Evolutionary conservation across 2,329 filamentous ascomycete species (phyloP).

Genomic region (Colletotrichum gloeosporioides): DNA sequence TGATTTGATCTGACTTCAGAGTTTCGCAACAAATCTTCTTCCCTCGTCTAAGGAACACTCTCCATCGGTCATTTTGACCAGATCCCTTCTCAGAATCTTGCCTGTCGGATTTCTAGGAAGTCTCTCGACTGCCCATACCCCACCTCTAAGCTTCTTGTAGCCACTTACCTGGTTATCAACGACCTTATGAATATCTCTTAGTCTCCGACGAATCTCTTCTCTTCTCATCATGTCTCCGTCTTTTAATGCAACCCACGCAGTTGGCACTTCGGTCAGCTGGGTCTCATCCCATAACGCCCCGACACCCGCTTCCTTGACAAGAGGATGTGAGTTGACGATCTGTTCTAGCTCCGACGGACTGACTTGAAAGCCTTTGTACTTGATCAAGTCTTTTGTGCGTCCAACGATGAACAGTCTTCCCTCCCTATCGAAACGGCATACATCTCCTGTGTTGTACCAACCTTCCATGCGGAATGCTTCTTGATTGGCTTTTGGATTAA

Average conservation of each 20-base stretch:
- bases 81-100: conserved; percentile 39
- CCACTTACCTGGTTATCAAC: conserved; percentile 42
- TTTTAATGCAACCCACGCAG: conserved; percentile 41
- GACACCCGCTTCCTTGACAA: conserved; percentile 39
- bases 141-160: conserved; percentile 45
- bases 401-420: conserved; percentile 40
- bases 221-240: conserved; percentile 5
- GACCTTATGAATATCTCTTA: conserved; percentile 5
- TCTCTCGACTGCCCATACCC: conserved; percentile 36
- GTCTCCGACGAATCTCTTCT: conserved; percentile 6
- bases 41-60: conserved; percentile 31
- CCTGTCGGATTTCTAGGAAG: conserved; percentile 42
- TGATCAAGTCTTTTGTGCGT: conserved; percentile 45
- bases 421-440: conserved; percentile 39
- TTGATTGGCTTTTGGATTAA: conserved; percentile 41
- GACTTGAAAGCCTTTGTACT: conserved; percentile 48
- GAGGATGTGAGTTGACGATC: conserved; percentile 39
- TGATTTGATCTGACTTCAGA: background rate
- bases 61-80: conserved; percentile 34
- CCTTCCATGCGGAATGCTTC: conserved; percentile 40
- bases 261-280: conserved; percentile 42
- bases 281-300: conserved; percentile 39
- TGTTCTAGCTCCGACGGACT: conserved; percentile 41
- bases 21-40: background rate
- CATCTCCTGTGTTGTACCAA: conserved; percentile 53